Evolutionary conservation across 441 rosid genomes (phyloP).

Genomic region (Syzygium syzygioides): DNA sequence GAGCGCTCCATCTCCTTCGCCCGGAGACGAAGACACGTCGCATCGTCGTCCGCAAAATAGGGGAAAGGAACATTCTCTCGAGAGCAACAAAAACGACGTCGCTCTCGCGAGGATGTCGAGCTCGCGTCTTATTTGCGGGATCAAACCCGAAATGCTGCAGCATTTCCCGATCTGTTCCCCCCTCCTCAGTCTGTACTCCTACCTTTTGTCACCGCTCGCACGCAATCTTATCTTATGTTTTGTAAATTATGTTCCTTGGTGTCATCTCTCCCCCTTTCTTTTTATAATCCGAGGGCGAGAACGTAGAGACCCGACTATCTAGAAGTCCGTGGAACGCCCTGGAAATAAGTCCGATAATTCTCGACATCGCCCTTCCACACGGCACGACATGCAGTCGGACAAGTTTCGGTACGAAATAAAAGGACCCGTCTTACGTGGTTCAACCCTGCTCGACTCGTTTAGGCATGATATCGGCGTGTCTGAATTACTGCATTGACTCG

Average conservation of each 20-base stretch:
- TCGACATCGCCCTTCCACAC: neutral
- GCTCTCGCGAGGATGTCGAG: neutral
- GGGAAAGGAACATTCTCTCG: neutral
- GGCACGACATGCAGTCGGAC: neutral
- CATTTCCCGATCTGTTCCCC: neutral
- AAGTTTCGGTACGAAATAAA: neutral
- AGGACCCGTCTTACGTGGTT: fast-evolving
- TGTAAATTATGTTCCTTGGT: neutral
- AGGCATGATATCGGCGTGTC: no score
- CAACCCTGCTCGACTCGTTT: fast-evolving
- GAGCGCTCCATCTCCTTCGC: neutral
- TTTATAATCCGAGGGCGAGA: neutral
- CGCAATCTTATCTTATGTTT: fast-evolving
- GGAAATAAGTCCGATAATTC: neutral
- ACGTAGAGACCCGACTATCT: neutral
- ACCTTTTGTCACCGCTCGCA: neutral
- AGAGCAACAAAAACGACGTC: neutral
- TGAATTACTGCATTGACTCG: no score
- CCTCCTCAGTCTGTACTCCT: neutral
- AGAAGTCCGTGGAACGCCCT: neutral
- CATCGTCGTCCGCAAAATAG: neutral
- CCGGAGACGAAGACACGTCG: neutral
- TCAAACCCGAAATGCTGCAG: neutral
- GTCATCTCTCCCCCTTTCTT: neutral
- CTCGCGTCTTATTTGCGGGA: neutral